Evolutionary conservation across 768 basidiomycete genomes (phyloP).

Genomic region (Tylopilus felleus): DNA sequence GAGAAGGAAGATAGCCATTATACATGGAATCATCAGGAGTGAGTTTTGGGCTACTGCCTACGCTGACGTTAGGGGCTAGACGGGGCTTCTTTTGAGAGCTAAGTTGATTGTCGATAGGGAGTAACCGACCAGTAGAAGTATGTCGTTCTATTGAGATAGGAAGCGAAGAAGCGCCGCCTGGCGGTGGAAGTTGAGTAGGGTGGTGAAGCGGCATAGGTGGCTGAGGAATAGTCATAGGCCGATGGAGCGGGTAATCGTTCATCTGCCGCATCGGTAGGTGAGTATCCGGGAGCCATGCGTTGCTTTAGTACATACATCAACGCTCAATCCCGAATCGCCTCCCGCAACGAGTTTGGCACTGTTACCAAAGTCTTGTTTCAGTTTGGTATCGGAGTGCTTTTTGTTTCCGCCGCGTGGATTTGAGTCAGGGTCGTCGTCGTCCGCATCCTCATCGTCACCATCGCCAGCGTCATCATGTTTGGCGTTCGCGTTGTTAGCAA

Average conservation of each 20-base stretch:
- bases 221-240: constrained; percentile 33
- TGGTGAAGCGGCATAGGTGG: constrained; percentile 32
- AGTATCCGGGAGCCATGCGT: neutral
- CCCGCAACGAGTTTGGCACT: constrained; percentile 17
- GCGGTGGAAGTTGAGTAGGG: constrained; percentile 23
- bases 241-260: constrained; percentile 28
- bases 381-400: constrained; percentile 26
- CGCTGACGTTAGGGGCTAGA: constrained; percentile 23
- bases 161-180: constrained; percentile 25
- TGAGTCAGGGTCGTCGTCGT: constrained; percentile 32
- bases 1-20: constrained; percentile 27
- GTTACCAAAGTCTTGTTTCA: constrained; percentile 28
- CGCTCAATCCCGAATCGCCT: constrained; percentile 21
- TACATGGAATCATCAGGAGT: constrained; percentile 30
- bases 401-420: constrained; percentile 16
- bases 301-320: constrained; percentile 21
- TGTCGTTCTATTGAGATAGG: constrained; percentile 35
- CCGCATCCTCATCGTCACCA: constrained; percentile 38
- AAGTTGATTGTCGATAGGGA: constrained; percentile 25
- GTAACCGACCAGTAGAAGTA: constrained; percentile 31
- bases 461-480: constrained; percentile 38
- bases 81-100: constrained; percentile 30
- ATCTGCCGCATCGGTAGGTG: constrained; percentile 15
- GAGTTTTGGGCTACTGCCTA: constrained; percentile 25
- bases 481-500: constrained; percentile 35